These are phyloP conservation scores for Stellera chamaejasme DNA, from an alignment of 345 rosid genomes.

Conservation along the genomic window DNA sequence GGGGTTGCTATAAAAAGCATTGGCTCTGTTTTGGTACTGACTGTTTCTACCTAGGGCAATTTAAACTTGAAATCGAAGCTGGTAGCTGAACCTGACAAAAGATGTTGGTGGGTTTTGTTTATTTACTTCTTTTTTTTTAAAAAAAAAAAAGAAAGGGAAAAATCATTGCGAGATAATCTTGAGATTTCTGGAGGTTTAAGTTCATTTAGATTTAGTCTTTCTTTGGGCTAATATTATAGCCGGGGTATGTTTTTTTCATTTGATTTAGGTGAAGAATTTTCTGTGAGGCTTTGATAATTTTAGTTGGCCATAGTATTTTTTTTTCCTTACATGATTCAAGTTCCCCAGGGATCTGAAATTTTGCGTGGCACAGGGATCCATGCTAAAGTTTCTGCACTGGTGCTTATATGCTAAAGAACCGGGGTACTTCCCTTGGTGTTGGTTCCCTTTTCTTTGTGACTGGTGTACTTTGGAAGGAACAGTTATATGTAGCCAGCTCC, in stretches of 20 bases:
- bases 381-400: slow-evolving; percentile 23
- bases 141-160: no score
- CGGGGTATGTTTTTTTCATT: no score
- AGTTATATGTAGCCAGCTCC: no score
- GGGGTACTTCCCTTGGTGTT: slow-evolving; percentile 22
- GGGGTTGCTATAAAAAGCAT: no score
- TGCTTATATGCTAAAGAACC: slow-evolving; percentile 20
- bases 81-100: no score
- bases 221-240: slow-evolving; percentile 1
- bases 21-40: no score
- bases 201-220: slow-evolving; percentile 15
- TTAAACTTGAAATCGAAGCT: no score
- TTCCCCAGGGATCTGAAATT: slow-evolving; percentile 27
- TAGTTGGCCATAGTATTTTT: slow-evolving; percentile 2
- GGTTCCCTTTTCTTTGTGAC: slow-evolving; percentile 21
- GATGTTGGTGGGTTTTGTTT: no score
- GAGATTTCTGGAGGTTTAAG: slow-evolving; percentile 16
- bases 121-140: no score
- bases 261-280: slow-evolving; percentile 1
- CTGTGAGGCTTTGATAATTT: slow-evolving; percentile 1
- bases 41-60: no score
- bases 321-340: slow-evolving; percentile 7
- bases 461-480: slow-evolving; percentile 19
- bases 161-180: background rate
- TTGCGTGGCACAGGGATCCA: slow-evolving; percentile 23